A percentile compares a stretch with the other conserved stretches of the same genome.
Conservation (phyloP, 371 early-diverging fungal species). For the Mucor mucedo region DNA sequence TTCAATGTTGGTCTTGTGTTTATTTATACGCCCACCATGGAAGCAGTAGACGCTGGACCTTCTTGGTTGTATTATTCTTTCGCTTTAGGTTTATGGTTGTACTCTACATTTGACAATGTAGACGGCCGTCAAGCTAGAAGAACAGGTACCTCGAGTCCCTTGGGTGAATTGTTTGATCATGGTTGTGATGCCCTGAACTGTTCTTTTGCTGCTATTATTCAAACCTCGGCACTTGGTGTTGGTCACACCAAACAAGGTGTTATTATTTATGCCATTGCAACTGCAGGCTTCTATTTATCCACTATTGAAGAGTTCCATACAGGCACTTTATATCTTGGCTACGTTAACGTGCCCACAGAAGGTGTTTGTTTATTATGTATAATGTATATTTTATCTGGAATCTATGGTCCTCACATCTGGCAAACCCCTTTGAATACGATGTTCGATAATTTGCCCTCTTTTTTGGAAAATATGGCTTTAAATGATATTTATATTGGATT, state of each 20-base stretch:
- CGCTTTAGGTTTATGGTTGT: constrained; percentile 89
- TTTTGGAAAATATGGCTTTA: constrained; percentile 48
- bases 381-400: constrained; percentile 74
- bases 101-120: constrained; percentile 96
- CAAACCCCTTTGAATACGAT: constrained; percentile 26
- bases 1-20: constrained; percentile 72
- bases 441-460: constrained; percentile 32
- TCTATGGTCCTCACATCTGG: constrained; percentile 49
- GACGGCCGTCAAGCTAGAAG: constrained; percentile 98
- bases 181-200: constrained; percentile 95
- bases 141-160: constrained; percentile 91
- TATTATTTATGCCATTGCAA: constrained; percentile 65
- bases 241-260: constrained; percentile 75
- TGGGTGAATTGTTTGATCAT: constrained; percentile 95
- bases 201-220: constrained; percentile 80
- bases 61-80: constrained; percentile 64
- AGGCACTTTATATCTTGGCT: constrained; percentile 87
- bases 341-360: constrained; percentile 95
- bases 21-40: constrained; percentile 51
- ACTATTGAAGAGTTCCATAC: constrained; percentile 98
- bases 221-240: constrained; percentile 82
- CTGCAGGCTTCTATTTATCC: constrained; percentile 87
- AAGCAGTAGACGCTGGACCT: constrained; percentile 40
- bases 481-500: constrained; percentile 59
- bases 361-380: constrained; percentile 80